Percentiles rank a stretch among this genome's conserved stretches.
phyloP scores from a whole-genome alignment of 257 asterid species.

The Oldenlandia corymbosa region DNA sequence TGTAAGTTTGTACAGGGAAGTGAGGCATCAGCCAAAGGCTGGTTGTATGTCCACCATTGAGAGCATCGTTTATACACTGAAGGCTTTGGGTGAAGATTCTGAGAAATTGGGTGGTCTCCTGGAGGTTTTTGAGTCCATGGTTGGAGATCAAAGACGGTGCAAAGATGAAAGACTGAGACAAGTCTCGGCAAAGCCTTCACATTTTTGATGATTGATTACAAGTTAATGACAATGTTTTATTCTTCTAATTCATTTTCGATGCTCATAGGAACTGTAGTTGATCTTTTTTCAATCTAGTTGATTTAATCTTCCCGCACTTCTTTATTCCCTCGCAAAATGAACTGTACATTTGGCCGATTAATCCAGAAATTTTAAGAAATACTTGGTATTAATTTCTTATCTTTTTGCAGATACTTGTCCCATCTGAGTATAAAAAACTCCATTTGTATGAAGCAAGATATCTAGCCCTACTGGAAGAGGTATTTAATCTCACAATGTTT shows the following conservation, averaged over 20 bases:
- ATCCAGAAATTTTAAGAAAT: neutral
- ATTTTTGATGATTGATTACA: slow-evolving; percentile 1
- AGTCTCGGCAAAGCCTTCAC: slow-evolving; percentile 13
- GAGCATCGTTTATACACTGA: slow-evolving; percentile 83
- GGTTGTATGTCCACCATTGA: slow-evolving; percentile 87
- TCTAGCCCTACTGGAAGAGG: slow-evolving; percentile 79
- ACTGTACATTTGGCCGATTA: neutral
- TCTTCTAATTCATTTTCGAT: neutral
- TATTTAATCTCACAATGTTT: slow-evolving; percentile 1
- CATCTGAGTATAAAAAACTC: slow-evolving; percentile 66
- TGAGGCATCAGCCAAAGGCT: slow-evolving; percentile 80
- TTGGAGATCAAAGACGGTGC: slow-evolving; percentile 76
- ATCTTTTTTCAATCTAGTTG: neutral
- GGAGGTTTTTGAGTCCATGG: slow-evolving; percentile 80
- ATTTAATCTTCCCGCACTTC: slow-evolving; percentile 1
- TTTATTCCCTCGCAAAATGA: neutral
- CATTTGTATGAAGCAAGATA: slow-evolving; percentile 85
- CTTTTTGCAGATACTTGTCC: slow-evolving; percentile 55
- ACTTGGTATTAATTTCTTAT: neutral
- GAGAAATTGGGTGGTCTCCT: slow-evolving; percentile 62
- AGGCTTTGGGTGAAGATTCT: slow-evolving; percentile 52
- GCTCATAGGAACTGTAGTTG: neutral
- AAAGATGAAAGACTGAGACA: slow-evolving; percentile 52
- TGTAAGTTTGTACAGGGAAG: slow-evolving; percentile 75
- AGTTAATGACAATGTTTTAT: slow-evolving; percentile 2